Evolutionary conservation across 805 yeast genomes (phyloP).

Genomic region (Candida maltosa): DNA sequence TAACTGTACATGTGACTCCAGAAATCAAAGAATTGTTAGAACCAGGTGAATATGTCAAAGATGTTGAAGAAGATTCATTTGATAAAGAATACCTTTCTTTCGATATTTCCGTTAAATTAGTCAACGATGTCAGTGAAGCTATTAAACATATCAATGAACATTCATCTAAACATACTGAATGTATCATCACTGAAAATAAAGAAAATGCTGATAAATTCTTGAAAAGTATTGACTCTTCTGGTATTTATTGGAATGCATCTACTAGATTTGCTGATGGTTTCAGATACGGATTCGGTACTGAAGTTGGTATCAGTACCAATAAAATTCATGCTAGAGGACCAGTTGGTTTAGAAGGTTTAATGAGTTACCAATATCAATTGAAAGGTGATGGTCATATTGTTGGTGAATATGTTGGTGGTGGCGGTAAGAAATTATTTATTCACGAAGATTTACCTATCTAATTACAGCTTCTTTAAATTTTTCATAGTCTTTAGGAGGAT

Average conservation of each 20-base stretch:
- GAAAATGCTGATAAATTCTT: constrained; percentile 71
- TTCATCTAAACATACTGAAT: constrained; percentile 95
- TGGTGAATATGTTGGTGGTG: constrained; percentile 89
- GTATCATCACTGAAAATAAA: constrained; percentile 77
- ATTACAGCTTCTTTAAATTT: constrained; percentile 4
- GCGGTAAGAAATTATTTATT: constrained; percentile 74
- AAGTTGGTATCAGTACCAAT: constrained; percentile 95
- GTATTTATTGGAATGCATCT: constrained; percentile 96
- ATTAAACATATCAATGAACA: constrained; percentile 81
- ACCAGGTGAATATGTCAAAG: constrained; percentile 31
- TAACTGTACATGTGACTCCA: constrained; percentile 65
- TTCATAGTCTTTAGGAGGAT: constrained; percentile 37
- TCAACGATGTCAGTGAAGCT: constrained; percentile 64
- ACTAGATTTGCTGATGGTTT: constrained; percentile 98
- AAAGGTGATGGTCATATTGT: constrained; percentile 93
- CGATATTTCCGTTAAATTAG: constrained; percentile 73
- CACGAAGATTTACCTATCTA: constrained; percentile 50
- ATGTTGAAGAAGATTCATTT: constrained; percentile 66
- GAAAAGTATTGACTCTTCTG: constrained; percentile 88
- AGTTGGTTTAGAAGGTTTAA: constrained; percentile 95
- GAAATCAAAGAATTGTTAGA: constrained; percentile 37
- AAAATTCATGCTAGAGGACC: constrained; percentile 99
- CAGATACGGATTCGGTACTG: constrained; percentile 98
- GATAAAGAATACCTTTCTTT: constrained; percentile 79
- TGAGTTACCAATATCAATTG: constrained; percentile 90